These are phyloP conservation scores for Sugiyamaella boreocaroliniensis DNA, from an alignment of 805 yeast genomes.

Conservation along the genomic window DNA sequence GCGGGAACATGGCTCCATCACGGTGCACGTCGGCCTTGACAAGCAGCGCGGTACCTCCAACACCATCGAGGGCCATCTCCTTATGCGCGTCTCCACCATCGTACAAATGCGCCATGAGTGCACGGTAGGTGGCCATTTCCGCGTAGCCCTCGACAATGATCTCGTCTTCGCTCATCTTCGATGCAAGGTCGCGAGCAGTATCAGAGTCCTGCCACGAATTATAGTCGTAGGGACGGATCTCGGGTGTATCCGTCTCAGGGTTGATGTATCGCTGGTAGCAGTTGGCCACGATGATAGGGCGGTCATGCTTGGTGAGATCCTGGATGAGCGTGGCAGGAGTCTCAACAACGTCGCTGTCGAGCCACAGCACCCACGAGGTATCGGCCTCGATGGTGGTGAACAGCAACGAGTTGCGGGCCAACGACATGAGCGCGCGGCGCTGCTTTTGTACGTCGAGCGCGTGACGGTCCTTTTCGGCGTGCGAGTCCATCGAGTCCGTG, in stretches of 20 bases:
- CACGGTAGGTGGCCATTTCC: slow-evolving; percentile 89
- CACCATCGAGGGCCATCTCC: slow-evolving; percentile 89
- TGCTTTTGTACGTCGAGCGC: slow-evolving; percentile 80
- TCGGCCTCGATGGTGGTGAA: slow-evolving; percentile 84
- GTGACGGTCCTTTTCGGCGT: slow-evolving; percentile 83
- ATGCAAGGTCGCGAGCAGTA: slow-evolving; percentile 70
- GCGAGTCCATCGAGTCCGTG: slow-evolving; percentile 60
- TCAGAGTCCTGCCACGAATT: slow-evolving; percentile 81
- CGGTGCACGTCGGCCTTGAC: slow-evolving; percentile 97
- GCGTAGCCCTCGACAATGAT: slow-evolving; percentile 91
- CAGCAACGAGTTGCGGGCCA: slow-evolving; percentile 85
- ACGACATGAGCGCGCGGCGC: slow-evolving; percentile 84
- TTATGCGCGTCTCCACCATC: slow-evolving; percentile 60
- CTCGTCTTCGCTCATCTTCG: slow-evolving; percentile 72
- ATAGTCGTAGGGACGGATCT: slow-evolving; percentile 85
- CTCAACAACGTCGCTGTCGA: slow-evolving; percentile 91
- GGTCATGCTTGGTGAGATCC: slow-evolving; percentile 78
- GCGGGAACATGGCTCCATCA: slow-evolving; percentile 99
- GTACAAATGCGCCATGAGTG: slow-evolving; percentile 86
- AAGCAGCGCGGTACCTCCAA: slow-evolving; percentile 93
- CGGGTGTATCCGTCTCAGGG: slow-evolving; percentile 45
- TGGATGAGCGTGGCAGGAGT: slow-evolving; percentile 77
- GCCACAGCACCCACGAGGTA: slow-evolving; percentile 94
- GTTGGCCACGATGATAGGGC: slow-evolving; percentile 85
- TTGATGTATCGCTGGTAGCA: slow-evolving; percentile 80